Evolutionary conservation across 2,329 filamentous ascomycete genomes (phyloP).

Genomic region (Botrytis byssoidea): DNA sequence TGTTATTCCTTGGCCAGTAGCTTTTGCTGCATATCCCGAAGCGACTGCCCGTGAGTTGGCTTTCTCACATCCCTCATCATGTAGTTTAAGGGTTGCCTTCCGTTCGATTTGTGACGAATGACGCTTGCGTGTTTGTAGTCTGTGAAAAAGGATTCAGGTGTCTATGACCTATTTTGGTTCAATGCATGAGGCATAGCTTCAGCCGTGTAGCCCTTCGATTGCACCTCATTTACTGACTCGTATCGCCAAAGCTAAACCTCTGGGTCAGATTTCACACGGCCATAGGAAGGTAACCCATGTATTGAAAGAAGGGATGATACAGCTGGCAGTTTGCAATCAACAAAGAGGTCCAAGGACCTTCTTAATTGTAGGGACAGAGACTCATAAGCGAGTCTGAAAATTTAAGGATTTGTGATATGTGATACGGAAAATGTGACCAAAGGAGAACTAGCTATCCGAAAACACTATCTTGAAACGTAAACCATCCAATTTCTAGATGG

Average conservation of each 20-base stretch:
- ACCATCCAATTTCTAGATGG: not conserved
- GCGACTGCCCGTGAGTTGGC: not conserved
- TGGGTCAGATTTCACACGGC: not conserved
- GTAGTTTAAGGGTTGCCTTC: not conserved
- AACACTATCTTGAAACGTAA: not conserved
- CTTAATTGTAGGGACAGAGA: not conserved
- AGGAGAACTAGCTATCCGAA: fast-evolving
- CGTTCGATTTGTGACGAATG: not conserved
- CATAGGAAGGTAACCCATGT: not conserved
- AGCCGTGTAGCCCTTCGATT: not conserved
- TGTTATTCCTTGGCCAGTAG: not conserved
- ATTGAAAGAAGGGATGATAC: not conserved
- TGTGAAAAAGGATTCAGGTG: not conserved
- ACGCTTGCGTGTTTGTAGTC: not conserved
- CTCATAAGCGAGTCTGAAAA: no score
- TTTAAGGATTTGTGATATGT: not conserved
- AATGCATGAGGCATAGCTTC: not conserved
- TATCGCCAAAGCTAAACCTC: not conserved
- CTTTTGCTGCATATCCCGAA: not conserved
- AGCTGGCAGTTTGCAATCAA: not conserved
- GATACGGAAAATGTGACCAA: not conserved
- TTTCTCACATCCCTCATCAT: not conserved
- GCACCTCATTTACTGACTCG: not conserved
- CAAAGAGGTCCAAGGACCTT: not conserved
- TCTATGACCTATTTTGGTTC: not conserved